These are phyloP conservation scores for Calonectria crousiana DNA, from an alignment of 2,329 filamentous ascomycete species.

Conservation along the genomic window DNA sequence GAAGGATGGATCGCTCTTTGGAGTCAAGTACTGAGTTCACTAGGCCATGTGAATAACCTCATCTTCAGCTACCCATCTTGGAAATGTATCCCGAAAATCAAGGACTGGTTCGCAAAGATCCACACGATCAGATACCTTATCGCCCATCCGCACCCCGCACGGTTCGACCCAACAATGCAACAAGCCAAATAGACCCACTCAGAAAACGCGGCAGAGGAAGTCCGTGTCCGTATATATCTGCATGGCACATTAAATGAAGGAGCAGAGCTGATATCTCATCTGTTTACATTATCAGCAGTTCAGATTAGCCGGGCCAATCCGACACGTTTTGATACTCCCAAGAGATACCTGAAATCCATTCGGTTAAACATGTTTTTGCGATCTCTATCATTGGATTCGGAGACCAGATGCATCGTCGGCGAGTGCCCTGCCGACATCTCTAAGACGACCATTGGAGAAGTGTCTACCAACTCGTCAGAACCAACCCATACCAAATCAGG, in stretches of 20 bases:
- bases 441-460: not conserved
- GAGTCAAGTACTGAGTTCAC: not conserved
- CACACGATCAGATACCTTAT: not conserved
- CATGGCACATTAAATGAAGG: not conserved
- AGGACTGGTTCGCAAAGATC: not conserved
- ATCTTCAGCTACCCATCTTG: not conserved
- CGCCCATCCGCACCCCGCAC: not conserved
- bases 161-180: not conserved
- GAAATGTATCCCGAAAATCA: not conserved
- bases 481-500: too few species aligned
- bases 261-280: not conserved
- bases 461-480: not conserved
- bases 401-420: not conserved
- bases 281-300: not conserved
- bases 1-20: not conserved
- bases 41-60: not conserved
- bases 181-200: not conserved
- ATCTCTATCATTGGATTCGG: not conserved
- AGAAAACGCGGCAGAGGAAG: conserved; percentile 7
- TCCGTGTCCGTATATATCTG: not conserved
- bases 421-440: not conserved
- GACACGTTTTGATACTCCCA: not conserved
- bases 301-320: not conserved
- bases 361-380: not conserved
- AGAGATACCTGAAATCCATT: not conserved